phyloP scores from a whole-genome alignment of 768 basidiomycete genomes.

The Tylopilus cervinicoccineus region DNA sequence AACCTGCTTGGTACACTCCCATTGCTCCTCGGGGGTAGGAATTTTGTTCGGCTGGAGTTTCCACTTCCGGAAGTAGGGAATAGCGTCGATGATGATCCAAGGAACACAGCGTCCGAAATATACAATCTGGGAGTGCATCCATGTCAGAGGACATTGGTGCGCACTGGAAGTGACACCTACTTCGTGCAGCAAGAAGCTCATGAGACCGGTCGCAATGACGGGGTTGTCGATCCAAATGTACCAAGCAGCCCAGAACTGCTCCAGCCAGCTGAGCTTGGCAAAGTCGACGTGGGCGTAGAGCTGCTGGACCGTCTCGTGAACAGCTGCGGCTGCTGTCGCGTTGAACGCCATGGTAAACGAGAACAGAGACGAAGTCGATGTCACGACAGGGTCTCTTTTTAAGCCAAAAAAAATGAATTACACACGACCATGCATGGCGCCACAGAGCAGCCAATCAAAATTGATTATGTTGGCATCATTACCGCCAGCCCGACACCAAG shows the following conservation, averaged over 20 bases:
- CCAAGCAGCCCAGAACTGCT: slow-evolving; percentile 81
- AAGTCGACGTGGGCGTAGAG: slow-evolving; percentile 61
- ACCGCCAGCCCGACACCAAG: no score
- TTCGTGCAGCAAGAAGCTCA: slow-evolving; percentile 93
- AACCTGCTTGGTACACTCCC: slow-evolving; percentile 94
- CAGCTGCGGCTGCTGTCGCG: slow-evolving; percentile 28
- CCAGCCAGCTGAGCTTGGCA: slow-evolving; percentile 60
- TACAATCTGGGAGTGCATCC: slow-evolving; percentile 56
- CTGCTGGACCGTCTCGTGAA: slow-evolving; percentile 31
- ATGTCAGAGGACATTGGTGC: not conserved
- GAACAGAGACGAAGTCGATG: not conserved
- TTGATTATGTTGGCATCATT: slow-evolving; percentile 24
- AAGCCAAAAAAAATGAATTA: slow-evolving; percentile 9
- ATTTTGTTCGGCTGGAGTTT: slow-evolving; percentile 88
- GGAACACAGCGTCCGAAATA: slow-evolving; percentile 96
- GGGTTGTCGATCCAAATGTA: slow-evolving; percentile 88
- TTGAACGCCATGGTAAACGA: slow-evolving; percentile 41
- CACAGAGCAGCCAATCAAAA: slow-evolving; percentile 24
- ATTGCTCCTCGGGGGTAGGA: slow-evolving; percentile 79
- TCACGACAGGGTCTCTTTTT: not conserved
- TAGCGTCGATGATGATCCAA: slow-evolving; percentile 93
- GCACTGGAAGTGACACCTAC: slow-evolving; percentile 39
- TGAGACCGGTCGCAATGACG: slow-evolving; percentile 86
- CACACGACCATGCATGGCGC: slow-evolving; percentile 22
- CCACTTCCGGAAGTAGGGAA: slow-evolving; percentile 91